These are phyloP conservation scores for Diutina siamensis DNA, from an alignment of 1,139 yeast genomes.

Conservation along the genomic window DNA sequence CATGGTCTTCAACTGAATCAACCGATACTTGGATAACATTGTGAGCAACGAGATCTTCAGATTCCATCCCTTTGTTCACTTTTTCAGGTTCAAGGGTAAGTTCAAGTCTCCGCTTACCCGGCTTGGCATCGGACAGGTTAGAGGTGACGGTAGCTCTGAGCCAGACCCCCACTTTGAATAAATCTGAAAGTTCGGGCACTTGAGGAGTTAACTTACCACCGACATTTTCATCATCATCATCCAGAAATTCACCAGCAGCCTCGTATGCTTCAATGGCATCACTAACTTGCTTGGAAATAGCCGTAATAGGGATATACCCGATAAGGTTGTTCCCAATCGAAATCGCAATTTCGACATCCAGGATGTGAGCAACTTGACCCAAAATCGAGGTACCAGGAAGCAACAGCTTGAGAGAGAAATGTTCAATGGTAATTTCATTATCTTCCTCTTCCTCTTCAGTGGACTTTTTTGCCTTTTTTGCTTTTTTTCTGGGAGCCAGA, in stretches of 20 bases:
- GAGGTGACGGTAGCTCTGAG: constrained; percentile 59
- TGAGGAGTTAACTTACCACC: constrained; percentile 16
- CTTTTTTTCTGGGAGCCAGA: constrained; percentile 17
- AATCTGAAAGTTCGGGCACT: constrained; percentile 38
- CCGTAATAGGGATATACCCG: constrained; percentile 73
- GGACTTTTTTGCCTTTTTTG: constrained; percentile 12
- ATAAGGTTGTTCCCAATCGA: constrained; percentile 74
- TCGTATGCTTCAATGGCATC: constrained; percentile 41
- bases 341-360: constrained; percentile 51
- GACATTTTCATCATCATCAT: constrained; percentile 25
- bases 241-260: constrained; percentile 11
- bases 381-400: constrained; percentile 62
- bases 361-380: constrained; percentile 61
- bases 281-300: constrained; percentile 56
- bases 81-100: constrained; percentile 65
- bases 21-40: constrained; percentile 66
- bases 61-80: constrained; percentile 51
- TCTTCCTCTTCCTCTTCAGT: constrained; percentile 12
- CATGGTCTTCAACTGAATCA: constrained; percentile 82
- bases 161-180: constrained; percentile 77
- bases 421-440: constrained; percentile 38
- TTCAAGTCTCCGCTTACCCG: constrained; percentile 47
- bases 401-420: constrained; percentile 47
- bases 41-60: constrained; percentile 55
- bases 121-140: constrained; percentile 9